Percentiles rank a stretch among this genome's conserved stretches.
phyloP scores from a whole-genome alignment of 108 stramenopile genomes.

The Skeletonema grethae region DNA sequence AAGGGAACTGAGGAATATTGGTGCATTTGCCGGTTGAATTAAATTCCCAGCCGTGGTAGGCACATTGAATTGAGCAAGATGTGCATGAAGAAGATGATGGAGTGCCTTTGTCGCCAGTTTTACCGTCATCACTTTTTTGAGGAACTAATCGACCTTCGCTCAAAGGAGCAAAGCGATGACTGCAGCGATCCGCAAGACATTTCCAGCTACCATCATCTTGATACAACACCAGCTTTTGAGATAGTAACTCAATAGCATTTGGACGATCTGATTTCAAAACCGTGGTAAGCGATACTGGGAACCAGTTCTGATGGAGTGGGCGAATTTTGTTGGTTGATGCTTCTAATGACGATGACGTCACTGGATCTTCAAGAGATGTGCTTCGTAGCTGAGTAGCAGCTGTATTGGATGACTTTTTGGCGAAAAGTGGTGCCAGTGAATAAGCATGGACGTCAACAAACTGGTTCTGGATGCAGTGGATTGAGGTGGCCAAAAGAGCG shows the following conservation, averaged over 20 bases:
- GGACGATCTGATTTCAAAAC: slow-evolving; percentile 12
- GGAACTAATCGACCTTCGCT: slow-evolving; percentile 27
- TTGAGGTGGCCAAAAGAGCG: not conserved
- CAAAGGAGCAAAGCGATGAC: slow-evolving; percentile 30
- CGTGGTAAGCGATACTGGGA: slow-evolving; percentile 4
- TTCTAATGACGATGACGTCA: not conserved
- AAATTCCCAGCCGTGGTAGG: slow-evolving; percentile 41
- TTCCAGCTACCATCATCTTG: slow-evolving; percentile 19
- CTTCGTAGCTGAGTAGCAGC: not conserved
- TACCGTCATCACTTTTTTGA: not conserved
- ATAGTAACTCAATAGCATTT: slow-evolving; percentile 12
- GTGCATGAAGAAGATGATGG: not conserved
- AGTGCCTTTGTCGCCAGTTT: not conserved
- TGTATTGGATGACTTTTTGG: not conserved
- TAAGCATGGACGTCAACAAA: not conserved
- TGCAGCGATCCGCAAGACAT: slow-evolving; percentile 26
- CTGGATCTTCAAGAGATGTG: not conserved
- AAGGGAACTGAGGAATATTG: slow-evolving; percentile 8
- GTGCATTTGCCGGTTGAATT: slow-evolving; percentile 21
- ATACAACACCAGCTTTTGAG: slow-evolving; percentile 13
- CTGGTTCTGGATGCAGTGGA: not conserved
- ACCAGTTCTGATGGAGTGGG: slow-evolving; percentile 15
- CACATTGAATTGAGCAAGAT: slow-evolving; percentile 21
- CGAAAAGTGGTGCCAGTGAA: not conserved
- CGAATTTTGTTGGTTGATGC: not conserved